Base-by-base conservation (phyloP, 495 filamentous ascomycete species). In the Penicillium bialowiezense region DNA sequence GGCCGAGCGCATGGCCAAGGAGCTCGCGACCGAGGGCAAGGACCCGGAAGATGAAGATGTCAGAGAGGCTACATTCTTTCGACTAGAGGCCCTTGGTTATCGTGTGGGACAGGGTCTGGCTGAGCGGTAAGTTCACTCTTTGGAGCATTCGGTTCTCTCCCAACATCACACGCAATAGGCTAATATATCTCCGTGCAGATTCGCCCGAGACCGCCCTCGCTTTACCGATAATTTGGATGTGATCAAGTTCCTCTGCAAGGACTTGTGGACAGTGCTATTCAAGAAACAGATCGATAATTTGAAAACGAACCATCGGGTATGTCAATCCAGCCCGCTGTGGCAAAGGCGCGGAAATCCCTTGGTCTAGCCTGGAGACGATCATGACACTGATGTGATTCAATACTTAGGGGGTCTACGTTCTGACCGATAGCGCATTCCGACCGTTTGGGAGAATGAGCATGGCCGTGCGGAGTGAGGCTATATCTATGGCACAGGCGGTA, bases 191-290 rank as follows among this genome's bases (percentile, higher is more conserved):
- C 38, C 18, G 47, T 14, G 48, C 55, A 95, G 91, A 48, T 96
- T 97, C 73, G 90, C 90, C 32, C 80, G 85, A 52, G 88, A 96
- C 65, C 77, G 89, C 36, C 89, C 93, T 34, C 85, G 90, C 36
- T 93, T 95, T 68, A 84, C 80, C 20, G 88, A 93, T 67, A 89
- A 89, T 26, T 78, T 95, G 17, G 90, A 93, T 59, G 85, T 89
- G 21, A 97, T 98, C 63, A 98, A 98, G 68, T 97, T 97, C 63
- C 78, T 97, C 28, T 98, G 93, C 78, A 98, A 97, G 68, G 95
- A 98, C 64, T 70, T 98, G 35, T 98, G 93, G 93, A 89, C 82
- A 40, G 76, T 96, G 33, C 79, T 97, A 26, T 98, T 96, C 69
- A 77, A 89, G 65, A 98, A 98, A 70, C 93, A 97, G 69, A 85